phyloP scores from a whole-genome alignment of 768 basidiomycete species.

The Dacryopinax primogenitus region DNA sequence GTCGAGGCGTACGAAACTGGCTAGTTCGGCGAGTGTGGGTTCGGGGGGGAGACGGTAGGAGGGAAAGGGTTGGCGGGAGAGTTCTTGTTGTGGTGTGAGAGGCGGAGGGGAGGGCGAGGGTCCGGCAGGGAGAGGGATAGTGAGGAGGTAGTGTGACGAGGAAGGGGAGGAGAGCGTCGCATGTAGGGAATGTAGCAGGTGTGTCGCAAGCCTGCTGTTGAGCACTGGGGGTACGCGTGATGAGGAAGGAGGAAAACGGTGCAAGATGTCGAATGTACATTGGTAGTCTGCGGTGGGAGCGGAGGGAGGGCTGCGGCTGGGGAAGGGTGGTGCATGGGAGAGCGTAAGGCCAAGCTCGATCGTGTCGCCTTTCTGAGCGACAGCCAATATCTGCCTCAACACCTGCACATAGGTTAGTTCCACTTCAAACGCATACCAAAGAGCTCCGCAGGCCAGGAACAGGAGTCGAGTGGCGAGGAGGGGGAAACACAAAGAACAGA shows the following conservation, averaged over 20 bases:
- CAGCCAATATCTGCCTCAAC: constrained; percentile 65
- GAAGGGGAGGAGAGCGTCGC: constrained; percentile 10
- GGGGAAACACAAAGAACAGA: constrained; percentile 17
- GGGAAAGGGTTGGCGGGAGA: constrained; percentile 33
- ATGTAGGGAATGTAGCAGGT: constrained; percentile 12
- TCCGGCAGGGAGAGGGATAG: constrained; percentile 36
- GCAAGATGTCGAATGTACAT: constrained; percentile 48
- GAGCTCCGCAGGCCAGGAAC: too few species aligned
- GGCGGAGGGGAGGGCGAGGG: constrained; percentile 49
- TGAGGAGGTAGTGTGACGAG: constrained; percentile 27
- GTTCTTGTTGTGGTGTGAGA: constrained; percentile 36
- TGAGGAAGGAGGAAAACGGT: constrained; percentile 33
- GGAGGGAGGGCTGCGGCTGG: constrained; percentile 18
- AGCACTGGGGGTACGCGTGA: not conserved
- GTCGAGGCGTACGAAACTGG: constrained; percentile 57
- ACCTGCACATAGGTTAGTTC: constrained; percentile 37
- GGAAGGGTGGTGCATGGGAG: constrained; percentile 23
- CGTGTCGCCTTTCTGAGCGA: constrained; percentile 59
- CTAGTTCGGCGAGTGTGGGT: constrained; percentile 67
- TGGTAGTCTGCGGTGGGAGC: constrained; percentile 24
- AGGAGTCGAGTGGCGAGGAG: constrained; percentile 7
- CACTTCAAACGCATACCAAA: not conserved
- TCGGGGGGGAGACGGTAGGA: constrained; percentile 47
- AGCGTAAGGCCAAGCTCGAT: constrained; percentile 62
- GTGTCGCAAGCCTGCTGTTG: not conserved